Conservation (phyloP, 2,329 filamentous ascomycete genomes). For the Onygenales sp. region DNA sequence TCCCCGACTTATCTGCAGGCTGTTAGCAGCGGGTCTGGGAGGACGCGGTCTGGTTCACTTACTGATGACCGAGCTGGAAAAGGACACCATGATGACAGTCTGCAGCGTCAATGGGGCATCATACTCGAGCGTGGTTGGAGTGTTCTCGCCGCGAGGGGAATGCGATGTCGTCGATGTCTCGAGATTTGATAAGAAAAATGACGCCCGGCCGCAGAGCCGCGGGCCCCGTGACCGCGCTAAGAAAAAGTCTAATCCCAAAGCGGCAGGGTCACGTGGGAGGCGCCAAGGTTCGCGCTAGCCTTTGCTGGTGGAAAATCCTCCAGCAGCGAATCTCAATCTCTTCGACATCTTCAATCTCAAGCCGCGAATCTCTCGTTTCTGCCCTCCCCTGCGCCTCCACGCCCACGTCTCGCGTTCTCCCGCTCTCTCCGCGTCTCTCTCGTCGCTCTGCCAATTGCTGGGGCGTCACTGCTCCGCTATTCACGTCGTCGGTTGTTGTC, state of each 20-base stretch:
- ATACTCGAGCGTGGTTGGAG: not conserved
- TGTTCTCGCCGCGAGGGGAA: no score
- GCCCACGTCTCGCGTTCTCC: constrained; percentile 1
- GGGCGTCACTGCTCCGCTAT: constrained; percentile 2
- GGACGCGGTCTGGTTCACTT: constrained; percentile 15
- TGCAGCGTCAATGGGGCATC: not conserved
- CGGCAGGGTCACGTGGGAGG: constrained; percentile 26
- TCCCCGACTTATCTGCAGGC: constrained; percentile 52
- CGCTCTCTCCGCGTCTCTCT: constrained; percentile 15
- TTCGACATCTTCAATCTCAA: constrained; percentile 13
- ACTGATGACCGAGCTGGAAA: constrained; percentile 48
- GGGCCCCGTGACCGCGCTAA: not conserved
- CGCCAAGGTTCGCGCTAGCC: constrained; percentile 18
- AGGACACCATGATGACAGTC: constrained; percentile 32
- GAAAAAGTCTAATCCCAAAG: not conserved
- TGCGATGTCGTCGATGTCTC: not conserved
- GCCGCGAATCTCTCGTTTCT: not conserved
- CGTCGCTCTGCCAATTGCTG: constrained; percentile 20
- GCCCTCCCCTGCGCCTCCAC: not conserved
- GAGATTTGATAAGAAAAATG: not conserved
- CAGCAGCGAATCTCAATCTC: constrained; percentile 14
- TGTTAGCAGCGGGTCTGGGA: constrained; percentile 5
- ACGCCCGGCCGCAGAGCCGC: not conserved
- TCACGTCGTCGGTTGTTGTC: constrained; percentile 16
- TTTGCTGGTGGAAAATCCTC: constrained; percentile 31